Base-by-base conservation (phyloP, 2,329 filamentous ascomycete genomes). In the Stagonosporopsis vannaccii region DNA sequence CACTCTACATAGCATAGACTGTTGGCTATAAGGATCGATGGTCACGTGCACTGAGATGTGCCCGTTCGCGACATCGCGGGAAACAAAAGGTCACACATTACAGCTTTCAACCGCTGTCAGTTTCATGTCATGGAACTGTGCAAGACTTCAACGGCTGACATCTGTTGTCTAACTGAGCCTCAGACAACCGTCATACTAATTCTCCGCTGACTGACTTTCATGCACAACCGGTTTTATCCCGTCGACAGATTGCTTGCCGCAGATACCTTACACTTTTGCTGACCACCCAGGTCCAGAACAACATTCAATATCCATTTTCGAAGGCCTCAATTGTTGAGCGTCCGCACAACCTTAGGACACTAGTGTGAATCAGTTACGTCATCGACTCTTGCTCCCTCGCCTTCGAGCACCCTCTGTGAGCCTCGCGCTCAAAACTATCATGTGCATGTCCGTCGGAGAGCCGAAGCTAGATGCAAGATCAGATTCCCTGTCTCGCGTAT, bases 361-460 rank as follows among this genome's bases (percentile, higher is more conserved):
- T 49, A 40, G 33, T 32, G 25, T 5, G 23, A 8, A 9, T 32
- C n/a, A 23, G 13, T 6, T 50, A 47, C 42, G 42, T 51, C 36
- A 56, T 56, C 15, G 53, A 51, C 37, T 47, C n/a, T n/a, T 37
- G 20, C 25, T 19, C 6, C 17, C 13, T 19, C 25, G 23, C 20
- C 8, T 5, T 11, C n/a, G 2, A 28, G 19, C 12, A 41, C 15
- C 15, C 3, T 17, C 8, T 28, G 19, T 15, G n/a, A 46, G 30
- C 32, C 44, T 43, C 11, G 12, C 7, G 15, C 25, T 44, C 25
- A 25, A 32, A 35, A 35, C 15, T 19, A 4, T 23, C 15, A 20
- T 20, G 17, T 28, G 37, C 19, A 36, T 40, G 1, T 49, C 63
- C 62, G 64, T 56, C 61, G 65, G 65, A 61, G 65, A 67, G 59